Conservation (phyloP, 176 grass and related monocot genomes). For the Paspalum notatum region DNA sequence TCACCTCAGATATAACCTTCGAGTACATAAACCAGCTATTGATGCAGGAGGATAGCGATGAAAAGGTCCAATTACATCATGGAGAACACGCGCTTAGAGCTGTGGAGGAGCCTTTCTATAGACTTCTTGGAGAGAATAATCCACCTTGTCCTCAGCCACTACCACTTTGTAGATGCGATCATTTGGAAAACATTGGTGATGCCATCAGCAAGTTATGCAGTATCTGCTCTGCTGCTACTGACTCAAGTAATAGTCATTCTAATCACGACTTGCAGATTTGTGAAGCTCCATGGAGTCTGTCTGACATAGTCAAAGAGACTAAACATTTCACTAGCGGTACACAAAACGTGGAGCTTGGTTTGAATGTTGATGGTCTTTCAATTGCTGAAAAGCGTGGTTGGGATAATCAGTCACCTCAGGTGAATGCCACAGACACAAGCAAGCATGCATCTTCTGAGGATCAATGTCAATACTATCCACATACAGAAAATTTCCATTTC, state of each 20-base stretch:
- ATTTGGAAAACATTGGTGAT: slow-evolving; percentile 18
- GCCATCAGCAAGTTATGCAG: slow-evolving; percentile 28
- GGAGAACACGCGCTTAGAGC: slow-evolving; percentile 47
- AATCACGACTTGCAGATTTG: slow-evolving; percentile 10
- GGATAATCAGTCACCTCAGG: not conserved
- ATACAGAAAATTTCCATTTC: slow-evolving; percentile 39
- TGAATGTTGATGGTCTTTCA: slow-evolving; percentile 32
- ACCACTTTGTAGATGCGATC: slow-evolving; percentile 19
- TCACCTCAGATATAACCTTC: slow-evolving; percentile 52
- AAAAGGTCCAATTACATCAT: slow-evolving; percentile 32
- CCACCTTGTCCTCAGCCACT: slow-evolving; percentile 14
- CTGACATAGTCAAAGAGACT: slow-evolving; percentile 21
- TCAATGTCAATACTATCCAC: not conserved
- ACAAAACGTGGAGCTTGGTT: not conserved
- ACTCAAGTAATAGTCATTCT: slow-evolving; percentile 28
- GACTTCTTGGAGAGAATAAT: slow-evolving; percentile 58
- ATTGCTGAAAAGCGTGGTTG: not conserved
- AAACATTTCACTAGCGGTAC: not conserved
- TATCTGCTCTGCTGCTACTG: slow-evolving; percentile 36
- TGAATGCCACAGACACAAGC: not conserved
- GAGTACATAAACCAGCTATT: slow-evolving; percentile 52
- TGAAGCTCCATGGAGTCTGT: slow-evolving; percentile 38
- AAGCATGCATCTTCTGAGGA: slow-evolving; percentile 40
- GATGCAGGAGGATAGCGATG: slow-evolving; percentile 64
- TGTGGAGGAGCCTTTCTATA: slow-evolving; percentile 65